Conservation (phyloP, 73 alveolate species). For the Paramecium sexaurelia region DNA sequence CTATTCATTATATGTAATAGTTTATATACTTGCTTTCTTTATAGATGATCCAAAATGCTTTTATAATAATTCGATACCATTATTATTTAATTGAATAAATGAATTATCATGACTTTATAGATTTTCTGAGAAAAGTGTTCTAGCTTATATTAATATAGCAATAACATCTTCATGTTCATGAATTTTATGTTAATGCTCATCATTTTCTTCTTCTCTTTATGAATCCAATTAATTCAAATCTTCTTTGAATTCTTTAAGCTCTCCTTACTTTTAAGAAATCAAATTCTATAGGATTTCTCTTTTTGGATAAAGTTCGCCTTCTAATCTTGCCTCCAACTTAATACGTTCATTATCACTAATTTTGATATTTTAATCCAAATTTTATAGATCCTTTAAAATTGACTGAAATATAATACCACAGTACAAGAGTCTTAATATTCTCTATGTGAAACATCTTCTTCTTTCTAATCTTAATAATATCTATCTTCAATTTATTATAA, state of each 20-base stretch:
- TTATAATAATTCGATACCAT: slow-evolving; percentile 13
- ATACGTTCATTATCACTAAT: background rate
- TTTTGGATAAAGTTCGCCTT: slow-evolving; percentile 58
- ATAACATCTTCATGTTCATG: slow-evolving; percentile 53
- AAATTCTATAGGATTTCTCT: background rate
- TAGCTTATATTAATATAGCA: background rate
- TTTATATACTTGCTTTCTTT: slow-evolving; percentile 31
- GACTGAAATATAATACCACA: background rate
- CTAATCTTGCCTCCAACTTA: slow-evolving; percentile 44
- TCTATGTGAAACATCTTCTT: slow-evolving; percentile 31
- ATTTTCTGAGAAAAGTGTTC: slow-evolving; percentile 21
- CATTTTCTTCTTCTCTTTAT: background rate
- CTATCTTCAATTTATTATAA: slow-evolving; percentile 15
- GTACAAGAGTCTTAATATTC: slow-evolving; percentile 43
- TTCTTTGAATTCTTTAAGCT: background rate
- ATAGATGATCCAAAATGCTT: slow-evolving; percentile 29
- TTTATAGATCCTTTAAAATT: slow-evolving; percentile 10
- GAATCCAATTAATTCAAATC: slow-evolving; percentile 17
- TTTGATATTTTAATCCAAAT: background rate
- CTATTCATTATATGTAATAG: background rate
- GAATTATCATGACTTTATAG: background rate
- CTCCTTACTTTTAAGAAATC: background rate
- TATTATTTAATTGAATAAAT: background rate
- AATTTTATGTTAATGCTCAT: slow-evolving; percentile 10
- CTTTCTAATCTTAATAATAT: slow-evolving; percentile 15